Conservation (phyloP, 495 filamentous ascomycete genomes). For the Penicillium canescens region DNA sequence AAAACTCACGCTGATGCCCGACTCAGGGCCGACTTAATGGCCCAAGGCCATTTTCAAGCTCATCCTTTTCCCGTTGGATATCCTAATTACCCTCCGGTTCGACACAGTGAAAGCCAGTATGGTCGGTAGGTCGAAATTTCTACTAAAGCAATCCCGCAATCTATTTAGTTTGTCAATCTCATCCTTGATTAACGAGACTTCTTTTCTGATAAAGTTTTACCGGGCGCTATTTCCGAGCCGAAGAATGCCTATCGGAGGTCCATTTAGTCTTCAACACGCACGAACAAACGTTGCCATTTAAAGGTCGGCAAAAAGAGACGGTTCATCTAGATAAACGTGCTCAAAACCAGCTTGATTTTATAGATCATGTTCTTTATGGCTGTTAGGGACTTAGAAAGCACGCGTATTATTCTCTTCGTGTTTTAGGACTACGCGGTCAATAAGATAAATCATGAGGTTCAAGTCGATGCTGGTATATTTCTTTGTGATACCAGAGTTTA, state of each 20-base stretch:
- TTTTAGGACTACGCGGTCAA: neutral
- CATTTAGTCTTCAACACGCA: neutral
- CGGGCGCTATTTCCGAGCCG: neutral
- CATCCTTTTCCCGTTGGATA: neutral
- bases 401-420: neutral
- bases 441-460: conserved; percentile 1
- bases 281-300: neutral
- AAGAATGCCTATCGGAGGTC: neutral
- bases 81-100: neutral
- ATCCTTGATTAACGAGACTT: neutral
- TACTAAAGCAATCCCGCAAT: neutral
- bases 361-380: neutral
- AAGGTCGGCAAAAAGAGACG: neutral
- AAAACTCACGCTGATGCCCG: neutral
- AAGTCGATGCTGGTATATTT: neutral
- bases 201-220: neutral
- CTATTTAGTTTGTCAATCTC: neutral
- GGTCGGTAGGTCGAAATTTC: neutral
- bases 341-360: neutral
- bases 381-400: neutral
- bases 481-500: neutral
- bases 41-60: neutral
- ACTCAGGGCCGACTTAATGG: neutral
- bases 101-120: neutral
- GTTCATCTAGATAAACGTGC: conserved; percentile 2